Percentiles rank a stretch among this genome's conserved stretches.
phyloP scores from a whole-genome alignment of 164 flowering plant genomes.

The Paratinospora sagittata region DNA sequence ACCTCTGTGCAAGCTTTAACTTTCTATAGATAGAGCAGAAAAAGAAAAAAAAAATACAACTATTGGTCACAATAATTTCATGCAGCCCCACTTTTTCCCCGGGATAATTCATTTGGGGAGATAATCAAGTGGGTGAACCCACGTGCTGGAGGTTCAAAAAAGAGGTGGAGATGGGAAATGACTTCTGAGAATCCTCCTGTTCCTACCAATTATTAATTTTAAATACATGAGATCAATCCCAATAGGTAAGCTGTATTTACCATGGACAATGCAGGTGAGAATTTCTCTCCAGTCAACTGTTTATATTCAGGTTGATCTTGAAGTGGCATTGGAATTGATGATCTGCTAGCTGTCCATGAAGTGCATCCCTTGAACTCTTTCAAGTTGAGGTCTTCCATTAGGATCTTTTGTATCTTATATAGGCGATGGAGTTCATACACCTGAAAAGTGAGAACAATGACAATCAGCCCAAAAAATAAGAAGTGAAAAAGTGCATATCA shows the following conservation, averaged over 20 bases:
- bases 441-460: conserved; percentile 19
- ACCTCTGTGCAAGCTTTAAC: not conserved
- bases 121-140: not conserved
- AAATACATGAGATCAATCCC: not conserved
- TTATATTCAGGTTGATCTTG: conserved; percentile 8
- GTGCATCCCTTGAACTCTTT: conserved; percentile 18
- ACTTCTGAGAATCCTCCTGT: not conserved
- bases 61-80: not conserved
- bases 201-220: not conserved
- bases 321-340: conserved; percentile 11
- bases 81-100: not conserved
- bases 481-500: not conserved
- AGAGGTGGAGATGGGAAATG: no score
- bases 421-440: conserved; percentile 49
- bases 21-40: not conserved
- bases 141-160: not conserved
- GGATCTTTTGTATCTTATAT: conserved; percentile 28
- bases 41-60: not conserved
- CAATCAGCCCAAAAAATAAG: not conserved
- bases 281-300: conserved; percentile 6
- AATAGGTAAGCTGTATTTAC: conserved; percentile 14
- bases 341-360: conserved; percentile 11
- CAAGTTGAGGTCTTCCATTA: conserved; percentile 32
- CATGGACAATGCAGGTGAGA: conserved; percentile 4
- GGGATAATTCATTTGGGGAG: not conserved